Evolutionary conservation across 345 rosid genomes (phyloP).

Genomic region (Citrus trifoliata): DNA sequence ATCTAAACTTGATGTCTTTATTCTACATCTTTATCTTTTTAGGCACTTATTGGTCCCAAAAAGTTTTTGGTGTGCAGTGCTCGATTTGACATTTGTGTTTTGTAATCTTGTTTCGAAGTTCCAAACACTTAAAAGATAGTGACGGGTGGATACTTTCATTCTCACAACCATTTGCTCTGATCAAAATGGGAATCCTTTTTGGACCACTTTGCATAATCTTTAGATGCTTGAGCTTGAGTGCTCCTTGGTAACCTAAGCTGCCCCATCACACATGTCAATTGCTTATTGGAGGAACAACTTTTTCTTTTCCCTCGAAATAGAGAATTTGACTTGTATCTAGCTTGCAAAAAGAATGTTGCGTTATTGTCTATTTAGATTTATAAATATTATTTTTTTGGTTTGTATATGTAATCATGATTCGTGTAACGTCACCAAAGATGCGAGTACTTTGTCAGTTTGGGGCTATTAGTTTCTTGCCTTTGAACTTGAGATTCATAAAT

Average conservation of each 20-base stretch:
- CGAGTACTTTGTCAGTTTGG: not conserved
- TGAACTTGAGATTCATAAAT: no score
- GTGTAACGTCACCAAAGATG: not conserved
- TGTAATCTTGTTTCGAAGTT: not conserved
- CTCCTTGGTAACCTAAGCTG: not conserved
- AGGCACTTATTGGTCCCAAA: not conserved
- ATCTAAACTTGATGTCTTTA: not conserved
- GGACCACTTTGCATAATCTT: not conserved
- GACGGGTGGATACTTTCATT: not conserved
- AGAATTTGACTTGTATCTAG: not conserved
- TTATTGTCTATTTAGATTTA: not conserved
- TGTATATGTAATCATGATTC: not conserved
- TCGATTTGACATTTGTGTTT: not conserved
- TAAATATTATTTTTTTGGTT: not conserved
- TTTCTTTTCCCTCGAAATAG: not conserved
- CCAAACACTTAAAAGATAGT: not conserved
- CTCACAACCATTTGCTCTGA: not conserved
- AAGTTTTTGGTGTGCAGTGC: not conserved
- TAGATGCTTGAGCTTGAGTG: not conserved
- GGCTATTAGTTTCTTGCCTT: not conserved
- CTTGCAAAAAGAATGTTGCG: not conserved
- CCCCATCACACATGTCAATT: not conserved
- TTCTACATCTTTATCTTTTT: not conserved
- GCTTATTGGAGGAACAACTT: not conserved
- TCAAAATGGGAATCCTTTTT: not conserved